Percentiles rank a stretch among this genome's conserved stretches.
Conservation (phyloP, 1,139 yeast genomes). For the Geotrichum fermentans region DNA sequence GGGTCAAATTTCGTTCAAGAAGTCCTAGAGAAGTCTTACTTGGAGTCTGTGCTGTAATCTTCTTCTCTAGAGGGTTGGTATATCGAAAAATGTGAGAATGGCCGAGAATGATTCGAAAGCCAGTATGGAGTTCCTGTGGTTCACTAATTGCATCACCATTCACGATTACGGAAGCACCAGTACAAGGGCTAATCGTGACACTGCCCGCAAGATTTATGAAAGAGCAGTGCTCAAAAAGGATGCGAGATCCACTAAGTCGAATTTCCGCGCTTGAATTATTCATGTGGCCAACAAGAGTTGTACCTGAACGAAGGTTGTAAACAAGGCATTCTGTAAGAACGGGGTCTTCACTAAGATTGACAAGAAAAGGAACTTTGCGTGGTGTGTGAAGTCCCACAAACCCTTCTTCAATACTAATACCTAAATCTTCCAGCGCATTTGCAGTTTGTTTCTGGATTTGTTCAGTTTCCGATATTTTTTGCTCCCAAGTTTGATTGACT, state of each 20-base stretch:
- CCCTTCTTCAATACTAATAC: conserved; percentile 28
- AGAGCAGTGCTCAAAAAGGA: conserved; percentile 28
- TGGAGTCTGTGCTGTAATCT: background rate
- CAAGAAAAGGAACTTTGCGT: conserved; percentile 30
- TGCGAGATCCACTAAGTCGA: conserved; percentile 26
- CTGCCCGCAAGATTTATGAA: conserved; percentile 24
- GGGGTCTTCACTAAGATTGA: conserved; percentile 33
- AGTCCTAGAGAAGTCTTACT: background rate
- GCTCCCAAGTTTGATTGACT: conserved; percentile 33
- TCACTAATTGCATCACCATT: conserved; percentile 26
- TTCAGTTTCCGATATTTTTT: conserved; percentile 26
- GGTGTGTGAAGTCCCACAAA: conserved; percentile 31
- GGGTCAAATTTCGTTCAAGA: conserved; percentile 1
- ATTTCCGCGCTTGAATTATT: conserved; percentile 26
- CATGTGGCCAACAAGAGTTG: conserved; percentile 29
- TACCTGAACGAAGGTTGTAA: conserved; percentile 31
- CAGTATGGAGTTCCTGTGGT: conserved; percentile 25
- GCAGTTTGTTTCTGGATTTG: conserved; percentile 30
- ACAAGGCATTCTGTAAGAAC: conserved; percentile 31
- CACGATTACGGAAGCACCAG: conserved; percentile 26
- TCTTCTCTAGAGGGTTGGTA: conserved; percentile 29
- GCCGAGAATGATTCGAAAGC: conserved; percentile 30
- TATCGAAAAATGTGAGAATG: conserved; percentile 30
- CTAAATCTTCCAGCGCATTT: conserved; percentile 30
- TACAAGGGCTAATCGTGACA: conserved; percentile 23